phyloP scores from a whole-genome alignment of 1,139 yeast species.

The Blastobotrys persicus region DNA sequence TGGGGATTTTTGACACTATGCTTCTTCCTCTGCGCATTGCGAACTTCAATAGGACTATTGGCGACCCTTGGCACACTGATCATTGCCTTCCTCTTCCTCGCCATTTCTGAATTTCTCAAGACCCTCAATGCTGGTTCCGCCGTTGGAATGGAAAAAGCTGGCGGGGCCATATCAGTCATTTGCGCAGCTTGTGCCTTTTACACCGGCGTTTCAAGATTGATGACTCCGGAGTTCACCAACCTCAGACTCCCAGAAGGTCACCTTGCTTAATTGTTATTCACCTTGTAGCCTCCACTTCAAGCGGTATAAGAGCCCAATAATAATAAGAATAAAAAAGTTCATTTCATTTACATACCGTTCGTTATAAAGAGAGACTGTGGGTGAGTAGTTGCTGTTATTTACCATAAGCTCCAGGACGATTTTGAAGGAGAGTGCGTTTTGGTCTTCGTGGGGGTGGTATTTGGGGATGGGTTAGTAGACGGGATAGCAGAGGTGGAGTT shows the following conservation, averaged over 20 bases:
- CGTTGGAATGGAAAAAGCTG: conserved; percentile 53
- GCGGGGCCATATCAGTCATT: conserved; percentile 69
- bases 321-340: not conserved
- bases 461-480: not conserved
- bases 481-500: not conserved
- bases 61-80: conserved; percentile 33
- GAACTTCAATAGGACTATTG: conserved; percentile 73
- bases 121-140: conserved; percentile 38
- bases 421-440: conserved; percentile 2
- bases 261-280: not conserved
- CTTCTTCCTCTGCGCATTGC: conserved; percentile 61
- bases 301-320: no score
- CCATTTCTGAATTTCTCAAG: conserved; percentile 51
- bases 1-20: conserved; percentile 78
- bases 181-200: conserved; percentile 63
- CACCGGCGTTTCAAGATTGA: conserved; percentile 8
- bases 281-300: no score
- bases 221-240: not conserved
- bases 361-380: not conserved
- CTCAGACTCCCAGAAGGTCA: not conserved
- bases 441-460: conserved; percentile 1
- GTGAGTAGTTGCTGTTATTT: not conserved
- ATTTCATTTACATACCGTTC: conserved; percentile 2
- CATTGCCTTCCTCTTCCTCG: conserved; percentile 20
- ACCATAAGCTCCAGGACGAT: conserved; percentile 2